Evolutionary conservation across 805 yeast genomes (phyloP), one percentile per base, ranked within the genome.

Genomic region (Teunomyces barrocoloradensis): DNA sequence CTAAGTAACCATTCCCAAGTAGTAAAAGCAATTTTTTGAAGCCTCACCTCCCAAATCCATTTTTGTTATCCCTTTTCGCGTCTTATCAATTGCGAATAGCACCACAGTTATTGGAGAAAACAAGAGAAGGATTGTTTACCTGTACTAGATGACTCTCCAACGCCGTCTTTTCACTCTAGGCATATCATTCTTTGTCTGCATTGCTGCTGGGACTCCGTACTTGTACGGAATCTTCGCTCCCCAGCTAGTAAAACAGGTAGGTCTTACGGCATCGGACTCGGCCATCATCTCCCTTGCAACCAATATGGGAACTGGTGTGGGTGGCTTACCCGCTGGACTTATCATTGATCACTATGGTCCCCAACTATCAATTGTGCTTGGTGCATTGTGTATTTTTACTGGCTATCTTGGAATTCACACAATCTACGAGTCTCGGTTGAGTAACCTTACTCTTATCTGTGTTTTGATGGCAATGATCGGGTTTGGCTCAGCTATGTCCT

Each of bases 181-280:
- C 9, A 59, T 60, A 18, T 67, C 75, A 11, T 54, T 70, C 11
- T 57, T 84, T 13, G 82, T 82, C 6, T 77, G 87, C 0, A 56
- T 85, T 41, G 89, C 85, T 0, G 77, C 89, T 3, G 92, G 94
- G 2, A 85, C 90, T 2, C 87, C 89, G 0, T 87, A 87, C 56
- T 67, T 85, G 11, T 87, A 81, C 60, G 87, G 91, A 0, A 79
- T 81, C n/a, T 87, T 81, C 59, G 82, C 89, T 1, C 91, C 92
- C 1, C 90, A 86, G 59, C 66, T 87, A 52, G 75, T 84, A 23
- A 66, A 71, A 21, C 67, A 74, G 53, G 79, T 85, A 20, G 75
- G 80, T 0, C 70, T 86, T 23, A 75, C 84, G 0, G 77, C 85
- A 0, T 69, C 80, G 0, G 80, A 80, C 51, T 79, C 89, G 6